Evolutionary conservation across 2,329 filamentous ascomycete genomes (phyloP).

Genomic region (Pseudocercospora ulei): DNA sequence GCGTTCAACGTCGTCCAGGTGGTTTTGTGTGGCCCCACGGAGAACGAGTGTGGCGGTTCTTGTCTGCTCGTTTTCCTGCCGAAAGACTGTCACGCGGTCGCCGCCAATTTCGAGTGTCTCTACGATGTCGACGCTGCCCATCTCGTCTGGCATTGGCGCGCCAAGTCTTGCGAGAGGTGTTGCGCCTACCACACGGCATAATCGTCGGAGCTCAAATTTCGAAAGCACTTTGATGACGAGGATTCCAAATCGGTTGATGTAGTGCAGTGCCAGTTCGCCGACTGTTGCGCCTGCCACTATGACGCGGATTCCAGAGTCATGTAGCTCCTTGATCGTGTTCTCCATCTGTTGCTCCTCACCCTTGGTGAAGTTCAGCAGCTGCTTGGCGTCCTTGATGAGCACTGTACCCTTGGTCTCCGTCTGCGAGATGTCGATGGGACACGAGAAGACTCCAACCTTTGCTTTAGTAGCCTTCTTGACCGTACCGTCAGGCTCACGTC

Average conservation of each 20-base stretch:
- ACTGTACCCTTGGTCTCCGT: conserved; percentile 99
- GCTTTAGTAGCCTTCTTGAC: conserved; percentile 86
- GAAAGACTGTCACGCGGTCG: conserved; percentile 95
- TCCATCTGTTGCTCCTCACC: conserved; percentile 92
- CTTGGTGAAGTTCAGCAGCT: conserved; percentile 97
- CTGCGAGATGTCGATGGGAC: conserved; percentile 87
- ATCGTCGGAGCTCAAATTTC: conserved; percentile 90
- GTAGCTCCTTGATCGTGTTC: conserved; percentile 81
- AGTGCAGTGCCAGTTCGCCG: conserved; percentile 91
- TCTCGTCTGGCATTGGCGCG: conserved; percentile 99
- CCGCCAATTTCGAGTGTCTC: conserved; percentile 97
- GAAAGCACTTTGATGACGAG: conserved; percentile 93
- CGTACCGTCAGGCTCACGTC: conserved; percentile 78
- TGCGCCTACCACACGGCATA: conserved; percentile 92
- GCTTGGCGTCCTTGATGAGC: conserved; percentile 89
- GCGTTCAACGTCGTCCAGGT: conserved; percentile 91
- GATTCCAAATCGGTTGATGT: conserved; percentile 94
- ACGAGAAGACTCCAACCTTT: conserved; percentile 95
- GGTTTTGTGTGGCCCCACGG: conserved; percentile 92
- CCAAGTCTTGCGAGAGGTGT: conserved; percentile 92
- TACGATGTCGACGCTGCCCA: conserved; percentile 87
- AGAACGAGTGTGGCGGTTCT: conserved; percentile 90
- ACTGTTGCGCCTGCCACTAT: conserved; percentile 88
- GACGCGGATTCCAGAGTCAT: conserved; percentile 86
- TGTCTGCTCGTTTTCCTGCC: conserved; percentile 87